Percentiles rank a stretch among this genome's conserved stretches.
These are phyloP conservation scores for Nitzschia sp. DNA, from an alignment of 108 stramenopile genomes.

Conservation along the genomic window DNA sequence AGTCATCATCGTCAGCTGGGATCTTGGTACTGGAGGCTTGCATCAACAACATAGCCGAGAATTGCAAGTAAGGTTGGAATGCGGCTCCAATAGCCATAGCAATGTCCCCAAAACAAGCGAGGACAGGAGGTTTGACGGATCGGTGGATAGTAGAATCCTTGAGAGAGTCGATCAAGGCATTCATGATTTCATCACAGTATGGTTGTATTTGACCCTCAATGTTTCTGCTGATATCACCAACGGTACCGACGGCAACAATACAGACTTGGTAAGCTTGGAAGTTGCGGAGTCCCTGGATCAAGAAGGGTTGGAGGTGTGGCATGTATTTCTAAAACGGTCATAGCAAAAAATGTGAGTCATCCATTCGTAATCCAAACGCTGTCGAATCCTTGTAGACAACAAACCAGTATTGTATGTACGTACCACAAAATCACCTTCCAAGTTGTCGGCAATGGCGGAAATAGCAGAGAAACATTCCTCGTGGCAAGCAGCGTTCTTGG, in stretches of 20 bases:
- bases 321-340: conserved; percentile 77
- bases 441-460: conserved; percentile 76
- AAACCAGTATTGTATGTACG: conserved; percentile 16
- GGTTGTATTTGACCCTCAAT: conserved; percentile 81
- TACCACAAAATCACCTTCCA: conserved; percentile 83
- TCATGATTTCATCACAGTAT: conserved; percentile 91
- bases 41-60: conserved; percentile 85
- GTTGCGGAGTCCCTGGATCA: conserved; percentile 83
- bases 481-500: conserved; percentile 80
- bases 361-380: not conserved
- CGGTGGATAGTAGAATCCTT: conserved; percentile 83
- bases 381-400: not conserved
- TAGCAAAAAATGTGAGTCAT: conserved; percentile 4
- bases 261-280: conserved; percentile 92
- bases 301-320: conserved; percentile 72
- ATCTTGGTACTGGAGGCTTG: conserved; percentile 84
- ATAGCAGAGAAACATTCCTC: conserved; percentile 94
- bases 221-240: conserved; percentile 91
- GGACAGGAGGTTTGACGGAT: conserved; percentile 92
- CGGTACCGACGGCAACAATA: conserved; percentile 87
- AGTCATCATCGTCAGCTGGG: conserved; percentile 92
- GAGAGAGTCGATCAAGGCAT: conserved; percentile 79
- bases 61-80: conserved; percentile 88
- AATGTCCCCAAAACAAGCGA: conserved; percentile 94
- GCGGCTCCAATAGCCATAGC: conserved; percentile 88